Base-by-base conservation (phyloP, 768 basidiomycete genomes). In the Chlorophyllum brunneum region DNA sequence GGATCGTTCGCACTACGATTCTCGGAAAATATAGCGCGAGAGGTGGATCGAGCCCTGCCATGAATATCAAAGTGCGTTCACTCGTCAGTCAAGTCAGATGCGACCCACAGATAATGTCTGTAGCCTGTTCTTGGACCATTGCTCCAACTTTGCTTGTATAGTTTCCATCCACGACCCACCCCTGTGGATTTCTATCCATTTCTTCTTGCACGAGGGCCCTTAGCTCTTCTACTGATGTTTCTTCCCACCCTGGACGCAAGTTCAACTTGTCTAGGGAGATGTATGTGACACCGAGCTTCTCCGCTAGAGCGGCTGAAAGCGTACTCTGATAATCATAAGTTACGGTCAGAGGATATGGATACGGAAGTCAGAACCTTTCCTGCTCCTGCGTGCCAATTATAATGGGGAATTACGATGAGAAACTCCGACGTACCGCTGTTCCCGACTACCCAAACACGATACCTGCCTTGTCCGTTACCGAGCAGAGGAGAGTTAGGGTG, bases 31-130 rank as follows among this genome's bases (percentile, higher is more conserved):
- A 87, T 9, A 79, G 63, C 9, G 68, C 15, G 29, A 86, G 65
- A 8, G 85, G 86, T 5, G 83, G 83, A 57, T 86, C 84, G 20
- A 87, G 68, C 86, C 86, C 85, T 87, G 52, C 11, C 13, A 26
- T 13, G 36, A n/a, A 2, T 42, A 26, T 29, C 29, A 23, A 16
- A 6, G 5, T 16, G 5, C 13, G 15, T 37, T 4, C 36, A 4
- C 4, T 13, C 15, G 18, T 16, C 5, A 37, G 18, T n/a, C 5
- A 16, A n/a, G n/a, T n/a, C 36, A 31, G 13, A 13, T 13, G n/a
- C 36, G 15, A 66, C 73, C 40, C 51, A 83, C 82, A 83, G 18
- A 83, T 72, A 5, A 78, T 59, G 59, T 83, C 80, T 3, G 81
- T 82, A 11, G 74, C 65, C 18, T 61, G 61, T 2, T 74, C 66